Conservation (phyloP, 1,284 basidiomycete species). For the Coniferiporia weirii region DNA sequence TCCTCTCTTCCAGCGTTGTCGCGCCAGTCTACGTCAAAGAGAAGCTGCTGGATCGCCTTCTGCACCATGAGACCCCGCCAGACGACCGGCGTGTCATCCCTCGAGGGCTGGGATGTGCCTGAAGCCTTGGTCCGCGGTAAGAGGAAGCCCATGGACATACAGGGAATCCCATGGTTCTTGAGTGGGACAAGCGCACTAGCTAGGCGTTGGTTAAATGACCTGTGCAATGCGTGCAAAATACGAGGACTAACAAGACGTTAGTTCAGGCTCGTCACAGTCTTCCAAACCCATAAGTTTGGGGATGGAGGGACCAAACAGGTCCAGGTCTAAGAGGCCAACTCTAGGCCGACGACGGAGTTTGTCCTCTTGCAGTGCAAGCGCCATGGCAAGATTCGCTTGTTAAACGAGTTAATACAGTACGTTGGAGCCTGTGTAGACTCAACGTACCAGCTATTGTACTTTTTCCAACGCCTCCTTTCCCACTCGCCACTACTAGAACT, state of each 20-base stretch:
- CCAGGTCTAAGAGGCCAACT: conserved; percentile 89
- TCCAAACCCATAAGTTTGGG: conserved; percentile 94
- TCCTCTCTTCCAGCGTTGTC: conserved; percentile 24
- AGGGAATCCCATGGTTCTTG: conserved; percentile 84
- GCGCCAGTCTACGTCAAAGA: conserved; percentile 96
- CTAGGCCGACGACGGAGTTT: conserved; percentile 39
- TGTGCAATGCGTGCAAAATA: not conserved
- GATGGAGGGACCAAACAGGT: conserved; percentile 95
- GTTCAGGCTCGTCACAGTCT: conserved; percentile 70
- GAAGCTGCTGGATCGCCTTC: conserved; percentile 94
- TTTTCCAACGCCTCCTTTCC: conserved; percentile 97
- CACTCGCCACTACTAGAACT: conserved; percentile 86
- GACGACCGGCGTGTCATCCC: conserved; percentile 75
- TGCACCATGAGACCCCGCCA: conserved; percentile 99
- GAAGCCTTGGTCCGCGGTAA: conserved; percentile 46
- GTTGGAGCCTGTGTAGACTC: not conserved
- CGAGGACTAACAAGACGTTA: conserved; percentile 60
- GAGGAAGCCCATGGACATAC: conserved; percentile 97
- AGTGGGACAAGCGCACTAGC: conserved; percentile 81
- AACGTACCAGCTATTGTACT: conserved; percentile 83
- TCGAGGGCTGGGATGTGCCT: conserved; percentile 30
- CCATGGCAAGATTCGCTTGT: conserved; percentile 79
- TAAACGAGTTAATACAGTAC: conserved; percentile 3
- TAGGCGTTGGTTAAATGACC: conserved; percentile 27
- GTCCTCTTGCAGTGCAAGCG: conserved; percentile 49